These are phyloP conservation scores for Cladobotryum mycophilum DNA, from an alignment of 2,329 filamentous ascomycete species.

Conservation along the genomic window DNA sequence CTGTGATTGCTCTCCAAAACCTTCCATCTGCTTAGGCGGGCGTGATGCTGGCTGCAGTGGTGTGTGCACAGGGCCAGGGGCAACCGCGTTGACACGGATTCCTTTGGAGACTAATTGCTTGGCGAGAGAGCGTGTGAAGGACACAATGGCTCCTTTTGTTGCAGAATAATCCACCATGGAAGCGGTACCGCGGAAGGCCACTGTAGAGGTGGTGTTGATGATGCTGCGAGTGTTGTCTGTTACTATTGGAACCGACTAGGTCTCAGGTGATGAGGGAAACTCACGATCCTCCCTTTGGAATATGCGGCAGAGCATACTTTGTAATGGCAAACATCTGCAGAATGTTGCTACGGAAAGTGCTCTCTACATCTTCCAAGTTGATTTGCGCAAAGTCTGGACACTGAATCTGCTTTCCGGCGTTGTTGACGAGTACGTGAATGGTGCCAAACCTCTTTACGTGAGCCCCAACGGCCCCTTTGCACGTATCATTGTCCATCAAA, in stretches of 20 bases:
- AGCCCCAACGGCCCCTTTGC: constrained; percentile 61
- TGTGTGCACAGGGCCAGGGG: constrained; percentile 3
- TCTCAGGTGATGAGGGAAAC: not conserved
- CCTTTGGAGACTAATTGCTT: constrained; percentile 44
- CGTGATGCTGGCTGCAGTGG: constrained; percentile 34
- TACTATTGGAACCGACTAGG: no score
- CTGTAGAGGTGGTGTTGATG: constrained; percentile 47
- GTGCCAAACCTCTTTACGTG: constrained; percentile 59
- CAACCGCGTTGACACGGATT: constrained; percentile 43
- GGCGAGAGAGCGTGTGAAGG: constrained; percentile 45
- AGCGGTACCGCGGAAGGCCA: constrained; percentile 43
- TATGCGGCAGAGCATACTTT: constrained; percentile 70
- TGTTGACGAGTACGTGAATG: constrained; percentile 71
- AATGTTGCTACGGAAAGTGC: constrained; percentile 78
- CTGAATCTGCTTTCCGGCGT: constrained; percentile 44
- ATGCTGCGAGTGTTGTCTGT: constrained; percentile 28
- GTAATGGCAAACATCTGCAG: constrained; percentile 75
- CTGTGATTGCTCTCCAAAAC: constrained; percentile 32
- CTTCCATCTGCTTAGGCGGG: constrained; percentile 39
- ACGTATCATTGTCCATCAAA: constrained; percentile 59
- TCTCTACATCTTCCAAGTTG: constrained; percentile 54
- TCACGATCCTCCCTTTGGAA: constrained; percentile 39
- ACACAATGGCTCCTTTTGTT: constrained; percentile 51
- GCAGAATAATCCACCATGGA: constrained; percentile 45
- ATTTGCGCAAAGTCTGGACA: constrained; percentile 17